A percentile compares a stretch with the other conserved stretches of the same genome.
Evolutionary conservation across 352 stramenopile genomes (phyloP).

Genomic region (Globisporangium spinosum): DNA sequence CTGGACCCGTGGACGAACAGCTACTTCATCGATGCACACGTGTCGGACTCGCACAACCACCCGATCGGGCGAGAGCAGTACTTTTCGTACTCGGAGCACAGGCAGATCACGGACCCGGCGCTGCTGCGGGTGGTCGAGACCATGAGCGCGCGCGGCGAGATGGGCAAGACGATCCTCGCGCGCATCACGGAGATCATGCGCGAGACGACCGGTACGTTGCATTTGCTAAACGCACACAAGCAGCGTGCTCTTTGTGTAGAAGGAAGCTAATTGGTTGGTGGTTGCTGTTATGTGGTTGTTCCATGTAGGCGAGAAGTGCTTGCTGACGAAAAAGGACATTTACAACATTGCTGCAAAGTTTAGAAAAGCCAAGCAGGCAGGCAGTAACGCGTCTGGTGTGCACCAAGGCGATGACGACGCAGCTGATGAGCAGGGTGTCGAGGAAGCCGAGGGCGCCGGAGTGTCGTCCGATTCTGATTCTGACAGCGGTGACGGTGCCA

Average conservation of each 20-base stretch:
- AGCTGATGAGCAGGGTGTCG: not conserved
- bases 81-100: conserved; percentile 11
- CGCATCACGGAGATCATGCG: not conserved
- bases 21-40: not conserved
- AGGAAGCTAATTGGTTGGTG: not conserved
- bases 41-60: conserved; percentile 13
- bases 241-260: not conserved
- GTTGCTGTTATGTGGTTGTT: not conserved
- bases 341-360: conserved; percentile 1
- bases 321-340: conserved; percentile 3
- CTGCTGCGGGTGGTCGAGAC: conserved; percentile 5
- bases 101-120: conserved; percentile 7
- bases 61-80: conserved; percentile 9
- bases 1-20: not conserved
- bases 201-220: not conserved
- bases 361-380: conserved; percentile 1
- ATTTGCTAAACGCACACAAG: not conserved
- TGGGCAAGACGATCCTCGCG: not conserved
- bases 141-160: not conserved
- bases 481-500: not conserved
- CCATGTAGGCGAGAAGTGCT: not conserved
- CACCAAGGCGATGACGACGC: not conserved
- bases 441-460: not conserved
- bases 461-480: not conserved
- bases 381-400: not conserved